Percentiles rank a stretch among this genome's conserved stretches.
These are phyloP conservation scores for Phylloporus rhodoxanthus DNA, from an alignment of 768 basidiomycete genomes.

Conservation along the genomic window DNA sequence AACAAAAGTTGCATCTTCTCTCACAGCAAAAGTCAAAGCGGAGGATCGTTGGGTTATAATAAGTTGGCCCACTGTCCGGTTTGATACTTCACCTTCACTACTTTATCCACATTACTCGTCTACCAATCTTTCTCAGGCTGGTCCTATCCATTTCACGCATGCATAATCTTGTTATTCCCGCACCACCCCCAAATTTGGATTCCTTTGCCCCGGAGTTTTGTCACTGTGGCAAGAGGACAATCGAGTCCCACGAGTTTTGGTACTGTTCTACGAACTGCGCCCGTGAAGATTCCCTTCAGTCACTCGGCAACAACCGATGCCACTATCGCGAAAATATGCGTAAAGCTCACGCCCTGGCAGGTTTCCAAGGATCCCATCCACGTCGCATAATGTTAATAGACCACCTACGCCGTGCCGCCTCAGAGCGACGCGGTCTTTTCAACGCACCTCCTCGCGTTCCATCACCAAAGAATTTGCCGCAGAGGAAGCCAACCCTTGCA, in stretches of 20 bases:
- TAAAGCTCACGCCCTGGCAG: conserved; percentile 9
- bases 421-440: neutral
- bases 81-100: neutral
- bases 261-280: conserved; percentile 27
- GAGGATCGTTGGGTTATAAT: conserved; percentile 3
- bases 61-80: conserved; percentile 1
- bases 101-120: neutral
- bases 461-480: neutral
- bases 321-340: conserved; percentile 25
- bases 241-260: conserved; percentile 23
- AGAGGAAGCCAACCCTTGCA: neutral
- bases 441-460: neutral
- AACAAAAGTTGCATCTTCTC: neutral
- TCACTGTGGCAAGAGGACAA: conserved; percentile 23
- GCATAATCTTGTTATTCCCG: neutral
- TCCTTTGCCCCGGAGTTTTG: conserved; percentile 15
- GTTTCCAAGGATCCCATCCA: neutral
- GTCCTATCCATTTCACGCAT: neutral
- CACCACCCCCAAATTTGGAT: conserved; percentile 9
- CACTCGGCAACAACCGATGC: conserved; percentile 16
- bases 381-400: conserved; percentile 10
- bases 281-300: conserved; percentile 23
- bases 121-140: neutral
- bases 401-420: neutral
- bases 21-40: conserved; percentile 12